These are phyloP conservation scores for Fusarium armeniacum DNA, from an alignment of 2,329 filamentous ascomycete species.

Conservation along the genomic window DNA sequence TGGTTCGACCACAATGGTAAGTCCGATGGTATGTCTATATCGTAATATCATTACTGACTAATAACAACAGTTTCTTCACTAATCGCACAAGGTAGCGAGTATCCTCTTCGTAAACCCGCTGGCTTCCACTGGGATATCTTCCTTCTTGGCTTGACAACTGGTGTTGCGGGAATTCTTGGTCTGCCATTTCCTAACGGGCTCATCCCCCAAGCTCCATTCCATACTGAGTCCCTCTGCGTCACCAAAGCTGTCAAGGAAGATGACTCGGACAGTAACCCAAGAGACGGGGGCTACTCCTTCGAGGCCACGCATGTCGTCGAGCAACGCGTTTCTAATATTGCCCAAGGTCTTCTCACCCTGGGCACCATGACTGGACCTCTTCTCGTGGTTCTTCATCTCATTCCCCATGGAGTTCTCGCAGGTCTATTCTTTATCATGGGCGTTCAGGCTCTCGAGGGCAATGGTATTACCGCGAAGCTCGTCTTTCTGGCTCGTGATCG, in stretches of 20 bases:
- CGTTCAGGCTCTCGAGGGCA: constrained; percentile 79
- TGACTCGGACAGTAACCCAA: constrained; percentile 68
- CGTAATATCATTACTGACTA: constrained; percentile 11
- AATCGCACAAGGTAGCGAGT: constrained; percentile 86
- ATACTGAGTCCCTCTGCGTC: constrained; percentile 83
- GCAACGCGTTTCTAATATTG: constrained; percentile 83
- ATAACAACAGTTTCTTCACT: constrained; percentile 74
- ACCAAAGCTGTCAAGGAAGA: constrained; percentile 67
- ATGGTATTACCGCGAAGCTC: constrained; percentile 82
- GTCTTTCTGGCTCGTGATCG: constrained; percentile 77
- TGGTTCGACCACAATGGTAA: constrained; percentile 91
- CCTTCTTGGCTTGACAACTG: constrained; percentile 82
- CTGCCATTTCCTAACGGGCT: constrained; percentile 87
- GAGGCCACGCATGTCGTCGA: constrained; percentile 77
- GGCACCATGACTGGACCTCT: constrained; percentile 84
- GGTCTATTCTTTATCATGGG: constrained; percentile 91
- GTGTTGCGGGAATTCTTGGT: constrained; percentile 80
- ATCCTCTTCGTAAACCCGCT: constrained; percentile 82
- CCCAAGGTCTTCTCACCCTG: constrained; percentile 81
- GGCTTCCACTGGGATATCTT: constrained; percentile 91
- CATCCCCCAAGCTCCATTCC: constrained; percentile 86
- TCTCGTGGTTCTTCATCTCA: constrained; percentile 79
- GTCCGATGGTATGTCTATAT: constrained; percentile 27
- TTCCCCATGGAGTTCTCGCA: constrained; percentile 83
- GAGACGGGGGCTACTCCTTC: constrained; percentile 66